Evolutionary conservation across 1,284 basidiomycete species (phyloP).

Genomic region (Ustilago hordei): DNA sequence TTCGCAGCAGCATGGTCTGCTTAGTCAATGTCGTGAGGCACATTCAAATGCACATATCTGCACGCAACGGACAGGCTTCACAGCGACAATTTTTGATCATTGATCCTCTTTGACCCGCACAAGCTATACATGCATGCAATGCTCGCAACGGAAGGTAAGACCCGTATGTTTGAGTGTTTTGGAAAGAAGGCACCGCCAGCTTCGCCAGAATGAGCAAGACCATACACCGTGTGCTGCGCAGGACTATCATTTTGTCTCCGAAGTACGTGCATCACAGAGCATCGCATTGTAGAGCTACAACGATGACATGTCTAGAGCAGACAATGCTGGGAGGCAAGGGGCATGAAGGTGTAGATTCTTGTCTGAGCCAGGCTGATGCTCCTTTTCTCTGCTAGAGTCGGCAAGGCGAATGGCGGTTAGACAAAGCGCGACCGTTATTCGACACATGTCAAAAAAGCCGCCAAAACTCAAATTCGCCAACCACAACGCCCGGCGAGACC

Average conservation of each 20-base stretch:
- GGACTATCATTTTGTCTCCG: slow-evolving; percentile 12
- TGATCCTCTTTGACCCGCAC: not conserved
- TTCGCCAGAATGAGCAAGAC: slow-evolving; percentile 8
- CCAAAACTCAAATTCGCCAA: not conserved
- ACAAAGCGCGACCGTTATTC: slow-evolving; percentile 27
- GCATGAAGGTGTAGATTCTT: slow-evolving; percentile 31
- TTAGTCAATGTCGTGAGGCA: not conserved
- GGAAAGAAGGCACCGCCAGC: slow-evolving; percentile 6
- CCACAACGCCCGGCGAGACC: not conserved
- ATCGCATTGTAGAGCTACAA: not conserved
- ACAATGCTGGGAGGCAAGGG: not conserved
- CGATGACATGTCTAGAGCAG: slow-evolving; percentile 10
- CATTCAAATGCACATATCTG: not conserved
- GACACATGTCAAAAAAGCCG: slow-evolving; percentile 46
- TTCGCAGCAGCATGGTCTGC: not conserved
- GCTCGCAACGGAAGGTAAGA: slow-evolving; percentile 8
- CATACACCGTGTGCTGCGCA: slow-evolving; percentile 3
- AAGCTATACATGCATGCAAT: not conserved
- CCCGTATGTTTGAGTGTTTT: slow-evolving; percentile 26
- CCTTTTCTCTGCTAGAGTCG: not conserved
- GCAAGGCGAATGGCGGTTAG: not conserved
- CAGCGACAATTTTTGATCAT: not conserved
- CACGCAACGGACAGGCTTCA: slow-evolving; percentile 1
- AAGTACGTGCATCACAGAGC: slow-evolving; percentile 38
- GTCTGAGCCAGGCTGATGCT: slow-evolving; percentile 14